Evolutionary conservation across 2,329 filamentous ascomycete species (phyloP).

Genomic region (Arthroderma sp.): DNA sequence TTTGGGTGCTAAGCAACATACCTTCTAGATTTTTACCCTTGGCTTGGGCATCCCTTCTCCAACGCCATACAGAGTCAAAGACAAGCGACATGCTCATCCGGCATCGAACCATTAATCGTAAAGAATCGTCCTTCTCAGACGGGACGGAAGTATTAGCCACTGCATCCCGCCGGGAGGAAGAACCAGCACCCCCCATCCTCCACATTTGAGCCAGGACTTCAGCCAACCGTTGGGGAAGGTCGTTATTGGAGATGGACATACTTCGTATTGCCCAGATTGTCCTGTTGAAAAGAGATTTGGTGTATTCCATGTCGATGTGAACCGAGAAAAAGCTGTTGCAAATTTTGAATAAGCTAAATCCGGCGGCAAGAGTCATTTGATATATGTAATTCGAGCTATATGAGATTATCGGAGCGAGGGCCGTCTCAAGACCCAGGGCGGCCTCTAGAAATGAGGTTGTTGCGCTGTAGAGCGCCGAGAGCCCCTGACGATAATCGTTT

Average conservation of each 20-base stretch:
- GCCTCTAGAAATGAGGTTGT: slow-evolving; percentile 35
- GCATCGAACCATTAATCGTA: slow-evolving; percentile 52
- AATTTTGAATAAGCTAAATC: slow-evolving; percentile 51
- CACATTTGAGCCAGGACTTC: slow-evolving; percentile 55
- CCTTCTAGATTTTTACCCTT: slow-evolving; percentile 59
- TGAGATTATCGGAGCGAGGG: slow-evolving; percentile 35
- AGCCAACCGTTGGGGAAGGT: slow-evolving; percentile 49
- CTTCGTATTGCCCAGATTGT: slow-evolving; percentile 47
- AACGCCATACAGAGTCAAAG: slow-evolving; percentile 55
- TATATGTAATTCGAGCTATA: slow-evolving; percentile 51
- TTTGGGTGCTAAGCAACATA: slow-evolving; percentile 33
- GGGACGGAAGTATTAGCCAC: slow-evolving; percentile 11
- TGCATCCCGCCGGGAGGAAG: slow-evolving; percentile 1
- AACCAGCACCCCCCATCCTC: slow-evolving; percentile 35
- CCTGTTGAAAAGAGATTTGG: slow-evolving; percentile 44
- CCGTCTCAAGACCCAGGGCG: slow-evolving; percentile 32
- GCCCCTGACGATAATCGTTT: slow-evolving; percentile 34
- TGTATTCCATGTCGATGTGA: slow-evolving; percentile 43
- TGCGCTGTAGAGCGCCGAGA: slow-evolving; percentile 33
- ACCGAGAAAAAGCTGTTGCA: slow-evolving; percentile 52
- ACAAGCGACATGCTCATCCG: slow-evolving; percentile 56
- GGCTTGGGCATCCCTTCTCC: slow-evolving; percentile 53
- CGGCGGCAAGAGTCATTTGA: slow-evolving; percentile 53
- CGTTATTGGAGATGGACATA: slow-evolving; percentile 49
- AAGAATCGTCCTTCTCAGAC: slow-evolving; percentile 28